Evolutionary conservation across 306 rosid genomes (phyloP).

Genomic region (Canavalia gladiata): DNA sequence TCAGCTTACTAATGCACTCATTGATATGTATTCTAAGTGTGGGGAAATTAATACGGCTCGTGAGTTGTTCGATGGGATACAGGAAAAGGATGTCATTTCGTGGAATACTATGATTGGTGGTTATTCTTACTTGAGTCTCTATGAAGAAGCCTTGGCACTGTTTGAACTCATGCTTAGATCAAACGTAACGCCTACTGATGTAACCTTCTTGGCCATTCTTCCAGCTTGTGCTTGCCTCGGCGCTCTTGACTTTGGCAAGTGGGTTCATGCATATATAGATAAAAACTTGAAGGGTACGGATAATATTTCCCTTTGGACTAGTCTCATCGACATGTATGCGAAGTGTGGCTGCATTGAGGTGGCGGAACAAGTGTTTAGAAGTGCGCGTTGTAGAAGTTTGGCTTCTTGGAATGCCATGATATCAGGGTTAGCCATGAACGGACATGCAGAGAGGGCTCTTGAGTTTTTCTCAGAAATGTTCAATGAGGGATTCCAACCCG

Average conservation of each 20-base stretch:
- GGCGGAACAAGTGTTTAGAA: constrained; percentile 74
- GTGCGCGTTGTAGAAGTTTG: constrained; percentile 59
- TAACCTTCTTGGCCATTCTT: constrained; percentile 81
- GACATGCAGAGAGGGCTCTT: constrained; percentile 69
- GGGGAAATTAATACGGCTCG: constrained; percentile 69
- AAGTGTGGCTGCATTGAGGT: constrained; percentile 79
- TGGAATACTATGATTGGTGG: constrained; percentile 94
- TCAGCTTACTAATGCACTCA: constrained; percentile 67
- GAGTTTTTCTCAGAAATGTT: constrained; percentile 64
- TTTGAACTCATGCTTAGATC: constrained; percentile 74
- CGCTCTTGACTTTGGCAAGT: constrained; percentile 87
- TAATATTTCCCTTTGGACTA: constrained; percentile 72
- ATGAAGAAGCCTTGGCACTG: constrained; percentile 71
- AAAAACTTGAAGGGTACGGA: constrained; percentile 52
- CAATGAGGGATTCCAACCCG: constrained; percentile 63
- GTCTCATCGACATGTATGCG: constrained; percentile 83
- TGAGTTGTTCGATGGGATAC: constrained; percentile 71
- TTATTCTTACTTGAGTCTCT: constrained; percentile 57
- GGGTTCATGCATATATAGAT: constrained; percentile 86
- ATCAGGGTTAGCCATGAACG: constrained; percentile 80
- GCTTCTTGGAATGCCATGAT: constrained; percentile 92
- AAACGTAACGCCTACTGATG: constrained; percentile 72
- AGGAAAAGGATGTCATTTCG: constrained; percentile 72
- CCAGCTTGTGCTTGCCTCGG: constrained; percentile 85
- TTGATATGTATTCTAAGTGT: constrained; percentile 85